These are phyloP conservation scores for Suillus weaverae DNA, from an alignment of 768 basidiomycete genomes.

Conservation along the genomic window DNA sequence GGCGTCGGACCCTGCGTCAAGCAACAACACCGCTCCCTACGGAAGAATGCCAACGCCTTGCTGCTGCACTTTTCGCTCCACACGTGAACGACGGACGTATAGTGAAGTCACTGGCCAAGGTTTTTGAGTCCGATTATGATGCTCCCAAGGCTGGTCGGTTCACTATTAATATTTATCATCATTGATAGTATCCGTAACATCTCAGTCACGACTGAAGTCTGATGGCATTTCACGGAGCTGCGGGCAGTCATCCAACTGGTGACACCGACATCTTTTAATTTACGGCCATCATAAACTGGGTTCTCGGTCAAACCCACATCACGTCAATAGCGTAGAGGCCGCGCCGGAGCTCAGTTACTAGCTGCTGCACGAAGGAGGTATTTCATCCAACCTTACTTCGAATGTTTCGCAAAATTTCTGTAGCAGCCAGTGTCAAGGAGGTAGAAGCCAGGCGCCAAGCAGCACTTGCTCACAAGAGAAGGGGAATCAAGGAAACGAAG, in stretches of 20 bases:
- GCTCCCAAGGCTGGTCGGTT: slow-evolving; percentile 35
- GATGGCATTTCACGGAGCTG: slow-evolving; percentile 36
- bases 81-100: neutral
- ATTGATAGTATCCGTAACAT: neutral
- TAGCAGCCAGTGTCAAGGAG: slow-evolving; percentile 69
- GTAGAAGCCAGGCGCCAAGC: slow-evolving; percentile 78
- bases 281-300: slow-evolving; percentile 47
- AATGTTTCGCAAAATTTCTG: slow-evolving; percentile 8
- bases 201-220: slow-evolving; percentile 16
- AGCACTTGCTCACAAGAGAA: slow-evolving; percentile 61
- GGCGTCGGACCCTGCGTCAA: too few relatives aligned
- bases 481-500: slow-evolving; percentile 57
- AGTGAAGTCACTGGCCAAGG: neutral
- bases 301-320: slow-evolving; percentile 67
- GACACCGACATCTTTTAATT: slow-evolving; percentile 39
- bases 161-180: neutral
- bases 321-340: slow-evolving; percentile 66
- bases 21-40: neutral
- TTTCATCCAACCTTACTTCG: slow-evolving; percentile 16
- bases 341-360: slow-evolving; percentile 74
- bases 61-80: neutral
- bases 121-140: neutral
- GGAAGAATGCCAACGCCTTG: neutral
- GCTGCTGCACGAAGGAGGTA: slow-evolving; percentile 87
- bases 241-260: slow-evolving; percentile 59